phyloP scores from a whole-genome alignment of 306 rosid genomes.

The Prunus dulcis region DNA sequence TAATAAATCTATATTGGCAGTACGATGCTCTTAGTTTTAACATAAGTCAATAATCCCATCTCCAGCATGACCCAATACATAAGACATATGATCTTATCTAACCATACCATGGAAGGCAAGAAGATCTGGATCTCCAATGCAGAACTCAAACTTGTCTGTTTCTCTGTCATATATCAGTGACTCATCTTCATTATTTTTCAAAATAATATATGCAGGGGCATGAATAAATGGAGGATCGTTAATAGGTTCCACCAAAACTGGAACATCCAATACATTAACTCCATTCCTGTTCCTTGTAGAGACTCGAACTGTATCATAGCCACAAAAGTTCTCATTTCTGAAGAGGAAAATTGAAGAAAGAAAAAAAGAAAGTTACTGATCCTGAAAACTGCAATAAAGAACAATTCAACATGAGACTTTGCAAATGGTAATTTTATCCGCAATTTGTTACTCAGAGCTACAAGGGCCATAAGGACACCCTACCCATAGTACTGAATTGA shows the following conservation, averaged over 20 bases:
- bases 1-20: too few species aligned
- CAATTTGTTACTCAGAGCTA: background rate
- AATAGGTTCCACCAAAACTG: slow-evolving; percentile 64
- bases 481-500: slow-evolving; percentile 85
- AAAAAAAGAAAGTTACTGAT: slow-evolving; percentile 2
- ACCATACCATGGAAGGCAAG: slow-evolving; percentile 58
- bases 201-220: slow-evolving; percentile 53
- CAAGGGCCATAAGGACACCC: too few species aligned
- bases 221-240: slow-evolving; percentile 79
- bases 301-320: slow-evolving; percentile 53
- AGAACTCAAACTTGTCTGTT: slow-evolving; percentile 61
- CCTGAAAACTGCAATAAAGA: background rate
- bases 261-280: slow-evolving; percentile 52
- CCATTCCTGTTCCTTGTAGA: slow-evolving; percentile 65
- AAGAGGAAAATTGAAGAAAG: background rate
- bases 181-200: slow-evolving; percentile 53
- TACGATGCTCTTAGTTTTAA: too few species aligned
- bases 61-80: too few species aligned
- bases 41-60: too few species aligned
- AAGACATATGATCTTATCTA: background rate
- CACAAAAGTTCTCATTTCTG: slow-evolving; percentile 74
- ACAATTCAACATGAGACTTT: background rate
- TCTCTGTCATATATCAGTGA: slow-evolving; percentile 59
- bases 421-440: background rate
- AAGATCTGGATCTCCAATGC: slow-evolving; percentile 79